These are phyloP conservation scores for Fonsecaea nubica DNA, from an alignment of 2,329 filamentous ascomycete species.

Conservation along the genomic window DNA sequence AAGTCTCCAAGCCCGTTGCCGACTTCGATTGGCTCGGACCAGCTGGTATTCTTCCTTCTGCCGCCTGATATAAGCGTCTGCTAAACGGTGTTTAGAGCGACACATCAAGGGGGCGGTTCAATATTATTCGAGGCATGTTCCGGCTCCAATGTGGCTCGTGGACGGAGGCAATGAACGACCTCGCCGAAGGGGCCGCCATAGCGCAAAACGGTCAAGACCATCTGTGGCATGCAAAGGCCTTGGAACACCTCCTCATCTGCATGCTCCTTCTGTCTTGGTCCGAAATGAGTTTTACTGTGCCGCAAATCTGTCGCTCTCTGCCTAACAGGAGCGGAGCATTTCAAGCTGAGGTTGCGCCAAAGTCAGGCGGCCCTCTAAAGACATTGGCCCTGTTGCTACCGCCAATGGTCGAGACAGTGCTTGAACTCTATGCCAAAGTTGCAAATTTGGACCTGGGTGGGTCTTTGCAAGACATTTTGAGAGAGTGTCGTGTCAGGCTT, in stretches of 20 bases:
- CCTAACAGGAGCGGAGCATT: slow-evolving; percentile 31
- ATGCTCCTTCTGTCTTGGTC: slow-evolving; percentile 85
- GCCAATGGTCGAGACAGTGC: slow-evolving; percentile 32
- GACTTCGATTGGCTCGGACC: slow-evolving; percentile 12
- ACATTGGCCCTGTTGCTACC: slow-evolving; percentile 31
- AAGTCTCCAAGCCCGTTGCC: slow-evolving; percentile 22
- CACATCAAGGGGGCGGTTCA: slow-evolving; percentile 35
- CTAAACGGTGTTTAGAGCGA: slow-evolving; percentile 27
- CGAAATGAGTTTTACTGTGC: slow-evolving; percentile 71
- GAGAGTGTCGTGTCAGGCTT: slow-evolving; percentile 31
- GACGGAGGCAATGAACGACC: slow-evolving; percentile 83
- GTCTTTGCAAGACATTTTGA: slow-evolving; percentile 31
- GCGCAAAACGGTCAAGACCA: slow-evolving; percentile 85
- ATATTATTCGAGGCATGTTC: slow-evolving; percentile 34
- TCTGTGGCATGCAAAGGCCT: slow-evolving; percentile 94
- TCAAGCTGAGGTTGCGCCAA: slow-evolving; percentile 21
- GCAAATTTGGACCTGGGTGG: slow-evolving; percentile 35
- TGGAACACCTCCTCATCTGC: slow-evolving; percentile 85
- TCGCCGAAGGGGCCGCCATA: slow-evolving; percentile 78
- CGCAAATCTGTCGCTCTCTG: slow-evolving; percentile 31
- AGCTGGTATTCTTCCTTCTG: slow-evolving; percentile 17
- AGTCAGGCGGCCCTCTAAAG: slow-evolving; percentile 25
- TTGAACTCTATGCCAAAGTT: slow-evolving; percentile 33
- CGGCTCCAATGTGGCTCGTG: slow-evolving; percentile 82
- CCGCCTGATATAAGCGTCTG: neutral